These are phyloP conservation scores for Kwoniella mangroviensis DNA, from an alignment of 768 basidiomycete species.

Conservation along the genomic window DNA sequence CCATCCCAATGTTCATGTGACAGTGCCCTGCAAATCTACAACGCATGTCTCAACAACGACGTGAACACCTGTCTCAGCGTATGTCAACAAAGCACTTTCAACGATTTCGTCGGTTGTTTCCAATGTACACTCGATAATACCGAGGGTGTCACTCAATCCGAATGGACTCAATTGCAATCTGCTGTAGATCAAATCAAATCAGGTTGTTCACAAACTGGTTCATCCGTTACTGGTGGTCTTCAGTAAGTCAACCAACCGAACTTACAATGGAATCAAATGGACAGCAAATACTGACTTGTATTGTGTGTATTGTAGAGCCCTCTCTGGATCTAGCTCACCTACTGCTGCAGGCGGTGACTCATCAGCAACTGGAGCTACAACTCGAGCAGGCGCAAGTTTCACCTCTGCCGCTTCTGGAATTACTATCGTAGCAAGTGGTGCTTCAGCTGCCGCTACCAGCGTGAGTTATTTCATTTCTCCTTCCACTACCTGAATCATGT, in stretches of 20 bases:
- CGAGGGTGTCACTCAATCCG: constrained; percentile 14
- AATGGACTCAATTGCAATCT: constrained; percentile 20
- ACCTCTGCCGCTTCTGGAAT: constrained; percentile 9
- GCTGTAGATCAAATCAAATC: constrained; percentile 23
- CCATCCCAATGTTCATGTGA: constrained; percentile 9
- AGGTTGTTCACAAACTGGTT: constrained; percentile 20
- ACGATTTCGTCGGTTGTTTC: constrained; percentile 23
- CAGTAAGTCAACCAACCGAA: constrained; percentile 13
- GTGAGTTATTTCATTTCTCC: not conserved
- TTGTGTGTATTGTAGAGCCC: not conserved
- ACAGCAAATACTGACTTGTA: no score
- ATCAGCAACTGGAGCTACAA: not conserved
- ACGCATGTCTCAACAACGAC: constrained; percentile 19
- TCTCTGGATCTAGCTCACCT: not conserved
- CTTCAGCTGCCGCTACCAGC: not conserved
- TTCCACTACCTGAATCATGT: not conserved
- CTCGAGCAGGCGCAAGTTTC: not conserved
- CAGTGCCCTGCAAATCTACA: constrained; percentile 20
- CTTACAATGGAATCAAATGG: no score
- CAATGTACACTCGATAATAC: constrained; percentile 18
- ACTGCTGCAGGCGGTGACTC: constrained; percentile 11
- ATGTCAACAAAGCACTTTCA: constrained; percentile 24
- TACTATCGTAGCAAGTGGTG: constrained; percentile 7
- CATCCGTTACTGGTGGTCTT: constrained; percentile 22
- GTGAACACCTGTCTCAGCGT: constrained; percentile 14